A percentile compares a stretch with the other conserved stretches of the same genome.
phyloP scores from a whole-genome alignment of 129 eudicot species.

The Silybum marianum region DNA sequence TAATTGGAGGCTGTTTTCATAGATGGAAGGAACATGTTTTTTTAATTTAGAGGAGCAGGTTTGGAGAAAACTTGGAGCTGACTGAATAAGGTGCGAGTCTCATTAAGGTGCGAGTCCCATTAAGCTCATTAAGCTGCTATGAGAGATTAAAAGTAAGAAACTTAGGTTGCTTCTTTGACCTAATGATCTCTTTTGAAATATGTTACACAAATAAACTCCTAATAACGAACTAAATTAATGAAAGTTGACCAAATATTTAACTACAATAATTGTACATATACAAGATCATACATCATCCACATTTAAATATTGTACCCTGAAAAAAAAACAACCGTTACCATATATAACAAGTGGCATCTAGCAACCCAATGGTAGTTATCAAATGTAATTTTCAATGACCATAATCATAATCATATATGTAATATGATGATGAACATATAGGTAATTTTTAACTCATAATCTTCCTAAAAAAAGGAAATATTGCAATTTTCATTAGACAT shows the following conservation, averaged over 20 bases:
- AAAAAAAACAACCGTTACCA: conserved; percentile 19
- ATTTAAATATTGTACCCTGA: conserved; percentile 11
- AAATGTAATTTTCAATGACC: conserved; percentile 5
- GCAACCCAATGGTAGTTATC: conserved; percentile 15
- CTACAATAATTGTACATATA: conserved; percentile 9
- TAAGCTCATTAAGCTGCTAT: too few species aligned
- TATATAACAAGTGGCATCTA: conserved; percentile 29
- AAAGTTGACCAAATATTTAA: conserved; percentile 22
- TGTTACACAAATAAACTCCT: not conserved
- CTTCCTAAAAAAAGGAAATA: conserved; percentile 8
- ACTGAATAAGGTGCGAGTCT: too few species aligned
- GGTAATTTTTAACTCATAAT: not conserved
- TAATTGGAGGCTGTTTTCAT: too few species aligned
- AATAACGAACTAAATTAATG: not conserved
- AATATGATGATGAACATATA: not conserved
- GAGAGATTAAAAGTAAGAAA: not conserved
- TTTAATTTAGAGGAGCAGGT: too few species aligned
- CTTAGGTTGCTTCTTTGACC: conserved; percentile 32
- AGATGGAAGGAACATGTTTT: too few species aligned
- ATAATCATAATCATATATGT: not conserved
- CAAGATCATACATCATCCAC: conserved; percentile 25
- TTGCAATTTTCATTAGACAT: not conserved
- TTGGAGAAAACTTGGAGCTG: too few species aligned
- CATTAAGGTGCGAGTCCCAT: too few species aligned
- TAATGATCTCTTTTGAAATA: conserved; percentile 23